Evolutionary conservation across 352 stramenopile species (phyloP).

Genomic region (Pythium monospermum): DNA sequence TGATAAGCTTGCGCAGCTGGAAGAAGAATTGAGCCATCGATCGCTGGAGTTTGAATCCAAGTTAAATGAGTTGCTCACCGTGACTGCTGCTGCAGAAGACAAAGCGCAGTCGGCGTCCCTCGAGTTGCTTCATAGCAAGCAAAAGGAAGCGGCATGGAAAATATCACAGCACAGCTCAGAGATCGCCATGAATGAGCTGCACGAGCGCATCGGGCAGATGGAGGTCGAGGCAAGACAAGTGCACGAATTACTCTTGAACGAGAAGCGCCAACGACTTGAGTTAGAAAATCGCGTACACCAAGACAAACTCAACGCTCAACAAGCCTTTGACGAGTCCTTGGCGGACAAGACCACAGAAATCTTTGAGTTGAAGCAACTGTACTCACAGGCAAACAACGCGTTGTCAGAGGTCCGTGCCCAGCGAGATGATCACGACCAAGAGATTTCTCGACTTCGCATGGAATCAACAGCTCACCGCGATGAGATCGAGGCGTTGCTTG

Average conservation of each 20-base stretch:
- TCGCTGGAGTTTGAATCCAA: constrained; percentile 39
- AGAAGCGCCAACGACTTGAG: constrained; percentile 24
- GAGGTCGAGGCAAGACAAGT: constrained; percentile 24
- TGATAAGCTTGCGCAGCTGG: constrained; percentile 31
- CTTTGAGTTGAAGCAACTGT: neutral
- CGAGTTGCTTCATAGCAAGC: constrained; percentile 53
- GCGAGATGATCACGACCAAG: too few species aligned
- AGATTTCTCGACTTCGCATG: too few species aligned
- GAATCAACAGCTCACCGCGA: neutral
- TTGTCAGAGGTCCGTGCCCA: neutral
- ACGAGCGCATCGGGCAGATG: constrained; percentile 17
- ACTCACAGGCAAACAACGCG: neutral
- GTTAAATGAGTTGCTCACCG: constrained; percentile 28
- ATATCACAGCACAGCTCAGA: constrained; percentile 40
- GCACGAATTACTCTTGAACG: constrained; percentile 23
- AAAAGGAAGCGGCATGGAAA: constrained; percentile 54
- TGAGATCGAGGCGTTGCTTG: neutral
- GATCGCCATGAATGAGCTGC: constrained; percentile 25
- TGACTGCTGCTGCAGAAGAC: constrained; percentile 34
- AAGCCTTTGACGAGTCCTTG: constrained; percentile 6
- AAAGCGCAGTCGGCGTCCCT: constrained; percentile 38
- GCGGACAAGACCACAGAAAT: constrained; percentile 12
- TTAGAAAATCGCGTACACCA: constrained; percentile 8
- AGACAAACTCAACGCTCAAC: neutral
- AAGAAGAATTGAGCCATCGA: constrained; percentile 40